Conservation (phyloP, 2,329 filamentous ascomycete species). For the Monilinia vaccinii-corymbosi region DNA sequence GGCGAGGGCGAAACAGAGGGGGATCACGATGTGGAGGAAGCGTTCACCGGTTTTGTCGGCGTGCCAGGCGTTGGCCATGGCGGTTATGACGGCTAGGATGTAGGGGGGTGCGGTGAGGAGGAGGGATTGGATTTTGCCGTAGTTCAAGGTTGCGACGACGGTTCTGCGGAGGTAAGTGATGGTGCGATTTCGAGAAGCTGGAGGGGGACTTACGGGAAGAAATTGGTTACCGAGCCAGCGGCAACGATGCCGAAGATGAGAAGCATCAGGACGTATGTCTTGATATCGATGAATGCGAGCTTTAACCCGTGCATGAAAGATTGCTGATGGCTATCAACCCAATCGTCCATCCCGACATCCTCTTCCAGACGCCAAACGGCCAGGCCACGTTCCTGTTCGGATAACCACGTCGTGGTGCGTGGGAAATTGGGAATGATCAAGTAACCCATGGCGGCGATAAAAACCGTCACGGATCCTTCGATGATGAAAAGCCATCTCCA, state of each 20-base stretch:
- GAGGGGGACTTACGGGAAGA: conserved; percentile 42
- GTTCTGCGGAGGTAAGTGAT: conserved; percentile 36
- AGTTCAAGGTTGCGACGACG: conserved; percentile 60
- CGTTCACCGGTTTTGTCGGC: conserved; percentile 63
- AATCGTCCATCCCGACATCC: conserved; percentile 41
- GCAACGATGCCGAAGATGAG: conserved; percentile 47
- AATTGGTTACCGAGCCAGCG: conserved; percentile 54
- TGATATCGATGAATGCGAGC: conserved; percentile 45
- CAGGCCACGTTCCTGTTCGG: conserved; percentile 45
- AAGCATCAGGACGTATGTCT: conserved; percentile 30
- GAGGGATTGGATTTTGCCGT: conserved; percentile 48
- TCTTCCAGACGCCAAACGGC: conserved; percentile 51
- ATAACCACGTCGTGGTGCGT: conserved; percentile 47
- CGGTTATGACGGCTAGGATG: conserved; percentile 50
- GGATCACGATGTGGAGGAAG: conserved; percentile 57
- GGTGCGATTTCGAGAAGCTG: conserved; percentile 19
- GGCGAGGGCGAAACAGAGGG: conserved; percentile 50
- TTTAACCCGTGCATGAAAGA: conserved; percentile 36
- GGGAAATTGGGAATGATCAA: conserved; percentile 60
- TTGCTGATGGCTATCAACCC: conserved; percentile 10
- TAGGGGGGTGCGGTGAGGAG: conserved; percentile 59
- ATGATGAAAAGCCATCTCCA: conserved; percentile 65
- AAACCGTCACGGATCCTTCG: conserved; percentile 56
- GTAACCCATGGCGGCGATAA: conserved; percentile 46
- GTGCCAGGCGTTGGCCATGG: conserved; percentile 58